These are phyloP conservation scores for Gloeopeniophorella convolvens DNA, from an alignment of 768 basidiomycete species.

Conservation along the genomic window DNA sequence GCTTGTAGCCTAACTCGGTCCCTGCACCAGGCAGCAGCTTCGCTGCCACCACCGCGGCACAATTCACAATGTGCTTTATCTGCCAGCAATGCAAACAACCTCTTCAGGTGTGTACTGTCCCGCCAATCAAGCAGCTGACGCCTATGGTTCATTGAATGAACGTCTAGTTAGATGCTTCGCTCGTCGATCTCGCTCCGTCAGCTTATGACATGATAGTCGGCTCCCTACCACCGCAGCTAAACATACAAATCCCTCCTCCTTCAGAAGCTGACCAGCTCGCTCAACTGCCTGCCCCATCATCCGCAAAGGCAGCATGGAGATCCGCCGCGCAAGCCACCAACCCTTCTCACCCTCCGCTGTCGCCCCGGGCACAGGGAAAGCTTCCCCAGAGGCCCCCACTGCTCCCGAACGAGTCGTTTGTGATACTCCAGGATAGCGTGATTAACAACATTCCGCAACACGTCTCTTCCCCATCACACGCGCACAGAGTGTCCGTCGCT, in stretches of 20 bases:
- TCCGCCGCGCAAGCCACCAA: slow-evolving; percentile 40
- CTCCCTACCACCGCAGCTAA: slow-evolving; percentile 50
- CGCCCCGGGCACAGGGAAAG: slow-evolving; percentile 54
- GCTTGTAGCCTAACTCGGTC: too few relatives aligned
- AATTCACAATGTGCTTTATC: slow-evolving; percentile 41
- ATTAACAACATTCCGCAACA: slow-evolving; percentile 62
- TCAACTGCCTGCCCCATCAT: slow-evolving; percentile 41
- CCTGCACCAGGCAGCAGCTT: too few relatives aligned
- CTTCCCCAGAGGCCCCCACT: slow-evolving; percentile 47
- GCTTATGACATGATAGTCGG: slow-evolving; percentile 83
- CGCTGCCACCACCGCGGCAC: too few relatives aligned
- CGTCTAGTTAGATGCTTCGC: slow-evolving; percentile 77
- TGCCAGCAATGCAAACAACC: slow-evolving; percentile 93
- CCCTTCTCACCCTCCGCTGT: slow-evolving; percentile 32
- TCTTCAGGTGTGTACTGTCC: slow-evolving; percentile 50
- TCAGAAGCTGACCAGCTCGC: slow-evolving; percentile 41
- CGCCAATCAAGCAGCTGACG: neutral
- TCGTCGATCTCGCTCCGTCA: slow-evolving; percentile 78
- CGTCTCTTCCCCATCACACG: slow-evolving; percentile 33
- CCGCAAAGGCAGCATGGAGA: slow-evolving; percentile 60
- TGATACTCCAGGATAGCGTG: slow-evolving; percentile 81
- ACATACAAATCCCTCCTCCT: slow-evolving; percentile 32
- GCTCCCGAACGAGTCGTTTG: slow-evolving; percentile 83
- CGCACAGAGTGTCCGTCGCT: slow-evolving; percentile 38
- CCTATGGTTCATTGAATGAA: neutral